phyloP scores from a whole-genome alignment of 1,139 yeast species.

The Hyphopichia fennica region DNA sequence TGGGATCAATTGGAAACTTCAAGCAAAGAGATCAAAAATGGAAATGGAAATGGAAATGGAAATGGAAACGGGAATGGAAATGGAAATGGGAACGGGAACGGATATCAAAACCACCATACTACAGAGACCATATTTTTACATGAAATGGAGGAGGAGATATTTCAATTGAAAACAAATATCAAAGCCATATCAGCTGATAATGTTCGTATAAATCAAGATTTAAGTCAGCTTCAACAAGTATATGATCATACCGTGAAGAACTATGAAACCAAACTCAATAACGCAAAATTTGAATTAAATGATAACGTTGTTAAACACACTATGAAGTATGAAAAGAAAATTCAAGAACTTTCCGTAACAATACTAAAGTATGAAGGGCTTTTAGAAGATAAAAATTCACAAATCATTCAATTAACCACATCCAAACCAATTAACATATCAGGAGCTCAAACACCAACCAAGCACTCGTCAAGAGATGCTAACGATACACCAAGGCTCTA shows the following conservation, averaged over 20 bases:
- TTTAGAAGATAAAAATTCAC: constrained; percentile 39
- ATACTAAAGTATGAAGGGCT: constrained; percentile 35
- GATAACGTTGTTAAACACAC: constrained; percentile 21
- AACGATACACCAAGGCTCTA: background rate
- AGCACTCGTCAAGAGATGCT: background rate
- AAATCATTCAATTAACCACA: constrained; percentile 35
- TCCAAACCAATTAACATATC: constrained; percentile 49
- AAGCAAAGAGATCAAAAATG: background rate
- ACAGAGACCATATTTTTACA: constrained; percentile 1
- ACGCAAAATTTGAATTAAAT: constrained; percentile 27
- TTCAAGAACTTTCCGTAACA: constrained; percentile 31
- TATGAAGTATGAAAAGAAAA: constrained; percentile 27
- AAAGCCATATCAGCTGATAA: constrained; percentile 18
- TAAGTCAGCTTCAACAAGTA: constrained; percentile 14
- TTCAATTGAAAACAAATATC: constrained; percentile 20
- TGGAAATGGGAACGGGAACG: constrained; percentile 17
- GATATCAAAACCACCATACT: too few relatives aligned
- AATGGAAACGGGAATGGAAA: constrained; percentile 12
- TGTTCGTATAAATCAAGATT: constrained; percentile 14
- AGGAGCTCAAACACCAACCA: constrained; percentile 2
- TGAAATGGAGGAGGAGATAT: constrained; percentile 21
- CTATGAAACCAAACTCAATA: constrained; percentile 23
- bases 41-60: constrained; percentile 19
- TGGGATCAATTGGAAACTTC: background rate
- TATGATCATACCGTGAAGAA: constrained; percentile 17